Evolutionary conservation across 352 stramenopile genomes (phyloP).

Genomic region (Globisporangium spiculum): DNA sequence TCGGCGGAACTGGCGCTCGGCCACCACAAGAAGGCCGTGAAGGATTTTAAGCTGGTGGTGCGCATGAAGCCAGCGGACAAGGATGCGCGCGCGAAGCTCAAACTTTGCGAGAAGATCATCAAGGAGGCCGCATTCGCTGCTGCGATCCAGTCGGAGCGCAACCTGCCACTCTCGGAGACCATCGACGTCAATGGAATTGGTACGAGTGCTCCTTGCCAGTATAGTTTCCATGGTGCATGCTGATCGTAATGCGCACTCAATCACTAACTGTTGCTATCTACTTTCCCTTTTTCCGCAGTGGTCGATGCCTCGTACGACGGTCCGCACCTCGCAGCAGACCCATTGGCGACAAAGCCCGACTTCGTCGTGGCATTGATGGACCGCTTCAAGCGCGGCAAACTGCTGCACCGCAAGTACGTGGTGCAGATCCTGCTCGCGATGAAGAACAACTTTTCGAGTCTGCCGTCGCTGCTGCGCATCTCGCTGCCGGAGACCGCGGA

Average conservation of each 20-base stretch:
- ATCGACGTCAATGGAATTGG: slow-evolving; percentile 87
- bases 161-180: slow-evolving; percentile 89
- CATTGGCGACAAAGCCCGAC: slow-evolving; percentile 56
- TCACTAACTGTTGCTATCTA: background rate
- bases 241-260: background rate
- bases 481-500: slow-evolving; percentile 48
- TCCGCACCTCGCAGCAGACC: slow-evolving; percentile 60
- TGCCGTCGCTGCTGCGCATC: slow-evolving; percentile 91
- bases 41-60: slow-evolving; percentile 97
- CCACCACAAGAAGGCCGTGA: slow-evolving; percentile 96
- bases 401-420: slow-evolving; percentile 98
- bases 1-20: slow-evolving; percentile 96
- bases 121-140: slow-evolving; percentile 95
- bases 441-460: slow-evolving; percentile 87
- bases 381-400: slow-evolving; percentile 95
- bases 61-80: slow-evolving; percentile 95
- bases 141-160: slow-evolving; percentile 96
- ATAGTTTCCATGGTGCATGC: background rate
- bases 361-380: slow-evolving; percentile 94
- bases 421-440: slow-evolving; percentile 93
- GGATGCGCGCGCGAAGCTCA: slow-evolving; percentile 92
- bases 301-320: slow-evolving; percentile 83
- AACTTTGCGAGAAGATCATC: slow-evolving; percentile 96
- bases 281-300: slow-evolving; percentile 27
- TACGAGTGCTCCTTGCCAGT: slow-evolving; percentile 16